Percentiles rank a stretch among this genome's conserved stretches.
phyloP scores from a whole-genome alignment of 2,329 filamentous ascomycete species.

The Geosmithia morbida region DNA sequence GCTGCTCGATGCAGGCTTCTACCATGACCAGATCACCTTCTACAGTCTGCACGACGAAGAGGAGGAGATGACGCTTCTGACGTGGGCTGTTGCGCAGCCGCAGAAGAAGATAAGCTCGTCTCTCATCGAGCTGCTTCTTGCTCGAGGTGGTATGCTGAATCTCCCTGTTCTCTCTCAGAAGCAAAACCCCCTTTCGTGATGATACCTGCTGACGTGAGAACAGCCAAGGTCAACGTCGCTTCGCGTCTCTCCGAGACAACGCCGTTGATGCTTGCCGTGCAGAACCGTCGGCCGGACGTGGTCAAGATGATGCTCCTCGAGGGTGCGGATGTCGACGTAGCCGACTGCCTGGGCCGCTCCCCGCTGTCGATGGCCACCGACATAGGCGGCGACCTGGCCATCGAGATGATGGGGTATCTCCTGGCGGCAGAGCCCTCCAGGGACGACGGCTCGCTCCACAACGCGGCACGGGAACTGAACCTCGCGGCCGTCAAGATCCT shows the following conservation, averaged over 20 bases:
- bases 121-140: conserved; percentile 42
- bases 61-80: conserved; percentile 41
- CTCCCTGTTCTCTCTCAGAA: conserved; percentile 3
- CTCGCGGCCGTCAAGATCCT: conserved; percentile 39
- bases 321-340: conserved; percentile 43
- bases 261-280: conserved; percentile 45
- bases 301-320: conserved; percentile 40
- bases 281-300: conserved; percentile 38
- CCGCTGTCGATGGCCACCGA: conserved; percentile 45
- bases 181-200: too few species aligned
- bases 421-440: conserved; percentile 39
- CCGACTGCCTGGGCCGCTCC: conserved; percentile 41
- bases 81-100: conserved; percentile 47
- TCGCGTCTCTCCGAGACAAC: conserved; percentile 36
- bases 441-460: conserved; percentile 54
- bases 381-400: conserved; percentile 36
- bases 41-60: conserved; percentile 29
- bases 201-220: conserved; percentile 1
- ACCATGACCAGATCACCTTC: conserved; percentile 37
- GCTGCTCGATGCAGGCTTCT: conserved; percentile 42
- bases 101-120: conserved; percentile 46
- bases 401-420: conserved; percentile 37
- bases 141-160: conserved; percentile 19
- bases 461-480: conserved; percentile 45
- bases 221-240: conserved; percentile 42